Evolutionary conservation across 164 flowering plant species (phyloP), one percentile per base, ranked within the genome.

Genomic region (Litsea cubeba): DNA sequence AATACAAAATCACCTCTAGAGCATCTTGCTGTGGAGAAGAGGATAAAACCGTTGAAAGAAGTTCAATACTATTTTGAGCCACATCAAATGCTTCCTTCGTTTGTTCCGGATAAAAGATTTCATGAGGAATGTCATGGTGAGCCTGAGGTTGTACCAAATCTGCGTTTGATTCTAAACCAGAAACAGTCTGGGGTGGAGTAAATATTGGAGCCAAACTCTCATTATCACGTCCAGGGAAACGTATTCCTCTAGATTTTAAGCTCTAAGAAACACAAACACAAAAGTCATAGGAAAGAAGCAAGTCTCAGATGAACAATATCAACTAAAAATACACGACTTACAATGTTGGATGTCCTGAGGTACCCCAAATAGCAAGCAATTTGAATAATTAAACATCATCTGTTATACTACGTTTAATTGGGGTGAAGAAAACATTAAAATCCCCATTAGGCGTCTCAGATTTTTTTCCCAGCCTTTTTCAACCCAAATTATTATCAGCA

Each of bases 81-180:
- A 95, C 92, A 79, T 93, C 95, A 86, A 95, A 95, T 67, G 91
- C 95, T 83, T 93, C 98, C 88, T 95, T 95, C 26, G 91, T 89
- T 77, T 93, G 93, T 76, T 91, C 99, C 68, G 88, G 81, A 17
- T 98, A 83, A 80, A 90, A 88, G 74, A 73, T 82, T 73, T 72
- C 85, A 3, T 70, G 78, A 46, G 89, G 92, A 77, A 83, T 50
- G 49, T 84, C 90, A 70, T 69, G 83, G 51, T 83, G 84, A 50
- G 75, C 50, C 71, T 85, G 74, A 28, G 62, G 87, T 74, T 85
- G 89, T 17, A 81, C 79, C 72, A 75, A 79, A 75, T 28, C 75
- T 65, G 81, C 74, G 76, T 79, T 70, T 20, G 71, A 2, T 79
- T 89, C 94, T 40, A 89, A 74, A 74, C 81, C 89, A 40, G 82